A percentile compares a stretch with the other conserved stretches of the same genome.
These are phyloP conservation scores for Debaryomyces maramus DNA, from an alignment of 805 yeast genomes.

Conservation along the genomic window DNA sequence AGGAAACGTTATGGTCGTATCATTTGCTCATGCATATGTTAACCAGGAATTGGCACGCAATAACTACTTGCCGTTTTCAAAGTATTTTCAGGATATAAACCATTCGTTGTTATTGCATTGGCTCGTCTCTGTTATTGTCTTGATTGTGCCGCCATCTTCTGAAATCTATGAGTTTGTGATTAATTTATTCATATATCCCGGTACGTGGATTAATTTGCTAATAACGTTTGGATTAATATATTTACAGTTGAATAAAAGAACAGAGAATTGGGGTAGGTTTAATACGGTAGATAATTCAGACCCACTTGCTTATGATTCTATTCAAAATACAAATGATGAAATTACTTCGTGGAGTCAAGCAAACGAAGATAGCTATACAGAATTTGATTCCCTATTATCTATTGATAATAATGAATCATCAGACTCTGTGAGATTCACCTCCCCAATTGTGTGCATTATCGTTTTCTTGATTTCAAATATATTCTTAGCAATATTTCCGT, in stretches of 20 bases:
- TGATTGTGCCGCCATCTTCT: constrained; percentile 60
- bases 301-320: constrained; percentile 3
- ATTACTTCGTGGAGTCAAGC: not conserved
- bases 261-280: constrained; percentile 42
- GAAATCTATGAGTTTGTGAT: constrained; percentile 64
- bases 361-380: constrained; percentile 10
- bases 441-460: constrained; percentile 30
- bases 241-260: constrained; percentile 41
- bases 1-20: constrained; percentile 65
- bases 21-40: constrained; percentile 60
- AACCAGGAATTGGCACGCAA: constrained; percentile 58
- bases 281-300: constrained; percentile 6
- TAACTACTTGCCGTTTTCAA: constrained; percentile 51
- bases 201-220: constrained; percentile 55
- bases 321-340: constrained; percentile 4
- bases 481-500: constrained; percentile 55
- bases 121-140: constrained; percentile 52
- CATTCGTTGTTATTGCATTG: constrained; percentile 56
- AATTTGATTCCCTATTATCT: constrained; percentile 10
- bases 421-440: constrained; percentile 16
- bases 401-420: constrained; percentile 3
- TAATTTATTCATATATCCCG: constrained; percentile 63
- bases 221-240: constrained; percentile 55
- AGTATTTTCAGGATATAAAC: constrained; percentile 41
- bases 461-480: constrained; percentile 48